A percentile compares a stretch with the other conserved stretches of the same genome.
These are phyloP conservation scores for Pleurotus platypus DNA, from an alignment of 768 basidiomycete genomes.

Conservation along the genomic window DNA sequence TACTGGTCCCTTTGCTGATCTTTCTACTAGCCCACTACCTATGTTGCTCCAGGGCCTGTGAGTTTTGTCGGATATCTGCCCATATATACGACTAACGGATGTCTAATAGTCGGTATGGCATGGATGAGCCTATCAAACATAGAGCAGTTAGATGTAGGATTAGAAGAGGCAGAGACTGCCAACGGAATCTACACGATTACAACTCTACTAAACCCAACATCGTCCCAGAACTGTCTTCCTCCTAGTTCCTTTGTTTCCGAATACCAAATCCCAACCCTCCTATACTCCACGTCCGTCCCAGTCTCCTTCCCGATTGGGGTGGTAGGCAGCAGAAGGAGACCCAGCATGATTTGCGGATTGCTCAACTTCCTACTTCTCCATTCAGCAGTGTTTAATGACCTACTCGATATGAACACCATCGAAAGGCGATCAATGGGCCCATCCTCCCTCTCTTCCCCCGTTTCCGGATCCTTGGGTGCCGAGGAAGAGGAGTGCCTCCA, in stretches of 20 bases:
- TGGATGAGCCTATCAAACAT: slow-evolving; percentile 9
- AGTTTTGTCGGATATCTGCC: background rate
- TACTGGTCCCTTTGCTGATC: background rate
- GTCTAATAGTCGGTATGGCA: slow-evolving; percentile 17
- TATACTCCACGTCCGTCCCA: background rate
- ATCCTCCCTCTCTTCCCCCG: background rate
- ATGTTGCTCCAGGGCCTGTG: slow-evolving; percentile 22
- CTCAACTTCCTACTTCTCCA: background rate
- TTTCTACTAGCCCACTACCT: slow-evolving; percentile 12
- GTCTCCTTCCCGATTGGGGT: background rate
- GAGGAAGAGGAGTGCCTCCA: background rate
- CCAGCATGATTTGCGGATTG: background rate
- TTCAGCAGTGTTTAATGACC: background rate
- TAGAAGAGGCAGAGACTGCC: too few species aligned
- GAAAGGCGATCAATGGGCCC: background rate
- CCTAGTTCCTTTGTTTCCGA: background rate
- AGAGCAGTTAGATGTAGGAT: too few species aligned
- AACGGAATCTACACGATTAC: too few species aligned
- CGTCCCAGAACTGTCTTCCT: background rate
- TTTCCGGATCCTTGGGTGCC: background rate
- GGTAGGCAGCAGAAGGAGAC: background rate
- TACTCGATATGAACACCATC: background rate
- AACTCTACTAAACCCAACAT: background rate
- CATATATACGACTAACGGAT: background rate
- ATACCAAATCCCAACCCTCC: slow-evolving; percentile 1